phyloP scores from a whole-genome alignment of 495 filamentous ascomycete genomes.

The Chaetomidium leptoderma region DNA sequence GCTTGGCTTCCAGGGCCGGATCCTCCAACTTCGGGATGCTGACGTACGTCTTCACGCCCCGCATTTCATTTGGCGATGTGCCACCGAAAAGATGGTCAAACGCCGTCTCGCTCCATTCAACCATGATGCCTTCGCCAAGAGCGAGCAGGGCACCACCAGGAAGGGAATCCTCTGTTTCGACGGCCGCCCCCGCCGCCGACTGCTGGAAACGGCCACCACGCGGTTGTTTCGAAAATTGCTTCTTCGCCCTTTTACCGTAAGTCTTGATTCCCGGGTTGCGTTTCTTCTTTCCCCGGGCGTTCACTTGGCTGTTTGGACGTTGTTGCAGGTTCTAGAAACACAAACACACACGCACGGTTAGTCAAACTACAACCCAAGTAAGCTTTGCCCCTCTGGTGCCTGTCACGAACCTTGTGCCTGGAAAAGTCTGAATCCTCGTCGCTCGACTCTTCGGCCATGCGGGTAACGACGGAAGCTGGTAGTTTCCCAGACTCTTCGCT shows the following conservation, averaged over 20 bases:
- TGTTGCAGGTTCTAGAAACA: neutral
- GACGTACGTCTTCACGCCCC: constrained; percentile 49
- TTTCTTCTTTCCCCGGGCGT: constrained; percentile 35
- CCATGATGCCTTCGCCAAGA: constrained; percentile 73
- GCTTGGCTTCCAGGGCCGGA: constrained; percentile 58
- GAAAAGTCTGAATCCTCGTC: constrained; percentile 41
- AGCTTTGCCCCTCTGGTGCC: neutral
- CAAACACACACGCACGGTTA: neutral
- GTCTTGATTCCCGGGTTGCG: constrained; percentile 30
- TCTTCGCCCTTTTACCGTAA: constrained; percentile 39
- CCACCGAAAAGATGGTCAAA: constrained; percentile 67
- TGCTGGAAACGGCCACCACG: constrained; percentile 30
- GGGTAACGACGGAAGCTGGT: constrained; percentile 28
- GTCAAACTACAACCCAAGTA: neutral
- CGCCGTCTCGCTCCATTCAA: constrained; percentile 71
- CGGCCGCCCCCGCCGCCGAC: constrained; percentile 21
- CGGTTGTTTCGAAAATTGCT: constrained; percentile 33
- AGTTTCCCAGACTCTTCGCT: constrained; percentile 28
- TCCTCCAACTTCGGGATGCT: constrained; percentile 56
- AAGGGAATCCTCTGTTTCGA: constrained; percentile 30
- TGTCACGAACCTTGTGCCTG: constrained; percentile 30
- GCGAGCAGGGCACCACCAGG: constrained; percentile 58
- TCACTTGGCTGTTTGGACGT: constrained; percentile 17
- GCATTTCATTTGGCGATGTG: constrained; percentile 24
- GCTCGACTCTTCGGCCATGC: constrained; percentile 52